Percentiles rank a stretch among this genome's conserved stretches.
Evolutionary conservation across 192 early-diverging fungal species (phyloP).

Genomic region (Backusella tuberculispora): DNA sequence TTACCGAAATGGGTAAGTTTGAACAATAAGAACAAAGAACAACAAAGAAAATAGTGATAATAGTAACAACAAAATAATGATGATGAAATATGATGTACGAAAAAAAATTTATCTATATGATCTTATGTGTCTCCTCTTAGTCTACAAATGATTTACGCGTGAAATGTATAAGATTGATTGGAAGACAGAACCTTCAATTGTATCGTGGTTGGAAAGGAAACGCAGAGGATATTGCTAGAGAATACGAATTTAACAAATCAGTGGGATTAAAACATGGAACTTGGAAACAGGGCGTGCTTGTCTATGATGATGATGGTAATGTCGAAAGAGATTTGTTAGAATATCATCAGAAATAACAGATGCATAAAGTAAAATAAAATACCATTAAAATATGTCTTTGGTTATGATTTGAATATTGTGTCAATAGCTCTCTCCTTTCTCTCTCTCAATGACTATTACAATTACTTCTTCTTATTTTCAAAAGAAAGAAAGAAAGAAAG

Average conservation of each 20-base stretch:
- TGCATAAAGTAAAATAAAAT: not conserved
- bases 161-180: conserved; percentile 83
- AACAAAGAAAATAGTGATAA: not conserved
- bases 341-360: not conserved
- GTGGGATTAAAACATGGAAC: conserved; percentile 73
- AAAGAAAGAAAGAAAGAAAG: no score
- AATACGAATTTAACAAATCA: conserved; percentile 82
- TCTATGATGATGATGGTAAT: conserved; percentile 82
- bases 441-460: no score
- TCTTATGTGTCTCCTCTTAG: conserved; percentile 26
- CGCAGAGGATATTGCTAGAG: conserved; percentile 64
- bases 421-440: no score
- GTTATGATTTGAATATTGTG: no score
- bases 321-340: conserved; percentile 62
- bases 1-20: conserved; percentile 75
- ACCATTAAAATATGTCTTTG: not conserved
- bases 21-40: not conserved
- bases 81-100: not conserved
- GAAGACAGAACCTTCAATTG: conserved; percentile 84
- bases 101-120: not conserved
- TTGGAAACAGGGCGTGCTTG: conserved; percentile 82
- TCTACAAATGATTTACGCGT: conserved; percentile 81
- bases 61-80: no score
- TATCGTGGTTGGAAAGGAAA: conserved; percentile 87
- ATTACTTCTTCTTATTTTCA: no score